A percentile compares a stretch with the other conserved stretches of the same genome.
Evolutionary conservation across 139 green algal genomes (phyloP).

Genomic region (Edaphochlamys debaryana): DNA sequence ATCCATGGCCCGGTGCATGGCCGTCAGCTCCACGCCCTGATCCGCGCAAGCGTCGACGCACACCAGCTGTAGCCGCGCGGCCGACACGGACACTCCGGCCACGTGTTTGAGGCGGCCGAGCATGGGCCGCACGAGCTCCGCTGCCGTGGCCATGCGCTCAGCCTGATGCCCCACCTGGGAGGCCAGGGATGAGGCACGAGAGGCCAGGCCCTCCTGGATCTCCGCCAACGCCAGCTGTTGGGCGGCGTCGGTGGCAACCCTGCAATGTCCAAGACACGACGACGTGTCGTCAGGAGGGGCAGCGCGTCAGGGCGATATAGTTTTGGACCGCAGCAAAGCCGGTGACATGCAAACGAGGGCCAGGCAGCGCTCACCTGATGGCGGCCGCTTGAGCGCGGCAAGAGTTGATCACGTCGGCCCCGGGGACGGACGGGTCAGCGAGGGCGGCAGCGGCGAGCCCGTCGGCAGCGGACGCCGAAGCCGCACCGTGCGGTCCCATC

Average conservation of each 20-base stretch:
- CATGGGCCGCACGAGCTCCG: background rate
- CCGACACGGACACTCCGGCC: background rate
- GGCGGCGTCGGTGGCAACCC: background rate
- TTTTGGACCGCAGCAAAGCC: no score
- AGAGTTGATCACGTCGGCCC: no score
- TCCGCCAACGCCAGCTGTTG: background rate
- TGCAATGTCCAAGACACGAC: no score
- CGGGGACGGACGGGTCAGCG: no score
- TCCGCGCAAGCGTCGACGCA: background rate
- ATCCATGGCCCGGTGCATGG: constrained; percentile 1
- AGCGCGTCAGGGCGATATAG: background rate
- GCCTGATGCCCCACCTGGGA: background rate
- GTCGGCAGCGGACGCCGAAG: no score
- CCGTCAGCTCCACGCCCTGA: background rate
- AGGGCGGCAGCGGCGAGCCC: no score
- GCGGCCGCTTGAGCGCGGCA: no score
- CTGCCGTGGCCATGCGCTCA: background rate
- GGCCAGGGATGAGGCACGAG: background rate
- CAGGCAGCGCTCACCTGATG: no score
- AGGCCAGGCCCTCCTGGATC: background rate
- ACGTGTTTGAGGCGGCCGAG: background rate
- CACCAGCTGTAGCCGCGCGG: constrained; percentile 1
- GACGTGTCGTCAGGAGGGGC: no score
- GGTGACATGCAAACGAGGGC: no score
- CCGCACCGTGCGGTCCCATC: no score